phyloP scores from a whole-genome alignment of 148 eudicot genomes.

The Rhododendron vialii region DNA sequence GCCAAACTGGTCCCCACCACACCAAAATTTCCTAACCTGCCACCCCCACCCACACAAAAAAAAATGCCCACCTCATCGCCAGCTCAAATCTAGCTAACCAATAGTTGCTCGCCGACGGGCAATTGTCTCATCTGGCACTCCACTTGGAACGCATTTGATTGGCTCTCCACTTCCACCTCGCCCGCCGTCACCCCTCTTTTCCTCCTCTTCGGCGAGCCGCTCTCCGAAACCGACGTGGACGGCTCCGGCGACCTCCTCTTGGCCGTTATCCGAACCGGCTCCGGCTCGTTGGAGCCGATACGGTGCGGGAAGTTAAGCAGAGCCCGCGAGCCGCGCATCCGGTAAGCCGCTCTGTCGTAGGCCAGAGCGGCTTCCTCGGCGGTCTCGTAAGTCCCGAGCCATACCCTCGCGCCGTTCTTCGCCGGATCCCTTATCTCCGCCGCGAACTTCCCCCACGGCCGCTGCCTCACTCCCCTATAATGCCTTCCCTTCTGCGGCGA shows the following conservation, averaged over 20 bases:
- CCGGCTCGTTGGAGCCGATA: constrained; percentile 34
- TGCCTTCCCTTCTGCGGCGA: constrained; percentile 23
- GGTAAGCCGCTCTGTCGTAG: constrained; percentile 40
- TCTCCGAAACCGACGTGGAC: constrained; percentile 22
- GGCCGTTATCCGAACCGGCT: constrained; percentile 36
- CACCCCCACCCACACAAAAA: background rate
- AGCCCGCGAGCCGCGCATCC: constrained; percentile 45
- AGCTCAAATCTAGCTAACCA: constrained; percentile 13
- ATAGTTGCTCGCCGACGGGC: constrained; percentile 22
- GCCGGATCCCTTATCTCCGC: constrained; percentile 53
- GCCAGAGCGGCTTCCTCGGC: constrained; percentile 47
- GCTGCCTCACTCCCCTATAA: constrained; percentile 38
- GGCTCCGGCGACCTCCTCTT: constrained; percentile 41
- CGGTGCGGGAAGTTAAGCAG: constrained; percentile 39
- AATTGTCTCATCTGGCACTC: constrained; percentile 8
- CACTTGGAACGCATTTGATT: constrained; percentile 11
- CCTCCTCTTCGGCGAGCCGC: constrained; percentile 32
- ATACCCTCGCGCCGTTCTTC: constrained; percentile 47
- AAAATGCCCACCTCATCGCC: background rate
- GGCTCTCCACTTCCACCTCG: constrained; percentile 30
- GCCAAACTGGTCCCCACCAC: background rate
- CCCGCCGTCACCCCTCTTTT: constrained; percentile 13
- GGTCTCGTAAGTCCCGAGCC: constrained; percentile 52
- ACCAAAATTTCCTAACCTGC: background rate
- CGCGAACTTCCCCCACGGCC: constrained; percentile 55